Evolutionary conservation across 768 basidiomycete genomes (phyloP), one percentile per base, ranked within the genome.

Genomic region (Melanogaster broomeanus): DNA sequence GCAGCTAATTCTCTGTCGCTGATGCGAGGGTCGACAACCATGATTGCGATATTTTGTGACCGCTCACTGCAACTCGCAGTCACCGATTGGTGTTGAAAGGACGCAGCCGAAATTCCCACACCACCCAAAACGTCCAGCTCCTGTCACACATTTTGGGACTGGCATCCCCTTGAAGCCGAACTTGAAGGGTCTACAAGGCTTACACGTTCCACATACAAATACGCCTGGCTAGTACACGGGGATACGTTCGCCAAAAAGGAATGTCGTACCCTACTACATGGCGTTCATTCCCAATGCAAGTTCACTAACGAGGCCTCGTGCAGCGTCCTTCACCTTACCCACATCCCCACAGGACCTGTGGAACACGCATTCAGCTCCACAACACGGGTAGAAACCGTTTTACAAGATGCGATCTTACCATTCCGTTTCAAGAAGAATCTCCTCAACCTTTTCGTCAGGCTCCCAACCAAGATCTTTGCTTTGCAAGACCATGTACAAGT

Each of bases 401-500:
- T 53, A 44, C 45, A 41, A 37, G 52, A 42, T 25, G 22, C 33
- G 33, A 43, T 68, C 80, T 51, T 52, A 91, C 91, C 91, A 93
- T 67, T 88, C 87, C 21, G 91, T 92, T 65, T 93, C 88, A 24
- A 93, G 70, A 35, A 93, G 67, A 12, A 88, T 64, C 13, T 85
- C 81, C 61, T 92, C 89, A 1, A 80, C 75, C 24, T 45, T 57
- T 34, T 78, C 81, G 33, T 85, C 84, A 9, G 82, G 83, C 15
- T 89, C 87, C 49, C 75, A 68, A 0, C 77, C 83, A 9, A 88
- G 62, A 57, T 90, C 90, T 41, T 76, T 76, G 58, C 82, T 82
- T 64, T 93, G 89, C 31, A 95, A 67, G 15, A 82, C 77, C 24
- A 91, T 72, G 63, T 93, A 97, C 8, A 97, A 67, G 55, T 87